Base-by-base conservation (phyloP, 2,329 filamentous ascomycete species). In the Aspergillus ochraceoroseus region DNA sequence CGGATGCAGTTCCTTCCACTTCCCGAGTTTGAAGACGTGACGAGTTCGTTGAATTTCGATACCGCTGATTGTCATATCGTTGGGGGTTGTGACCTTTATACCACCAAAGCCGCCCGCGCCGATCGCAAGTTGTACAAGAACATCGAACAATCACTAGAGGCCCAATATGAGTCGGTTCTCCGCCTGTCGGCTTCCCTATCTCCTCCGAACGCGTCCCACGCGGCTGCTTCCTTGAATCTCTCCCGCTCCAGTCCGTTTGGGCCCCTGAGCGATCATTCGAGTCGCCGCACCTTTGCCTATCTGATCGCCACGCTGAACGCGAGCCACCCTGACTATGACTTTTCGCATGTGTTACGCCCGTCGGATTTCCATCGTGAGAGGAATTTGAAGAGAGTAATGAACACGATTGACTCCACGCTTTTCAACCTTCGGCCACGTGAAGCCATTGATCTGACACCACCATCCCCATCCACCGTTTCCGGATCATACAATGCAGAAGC, bases 101-200 rank as follows among this genome's bases (percentile, higher is more conserved):
- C 90, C 7, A 95, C 89, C 17, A 98, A 98, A 68, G 89, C 92
- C 19, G 88, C 90, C 40, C 88, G 89, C 31, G 83, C 83, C 49
- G 92, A 98, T 64, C 95, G 95, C 77, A 96, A 96, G 63, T 74
- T 98, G 6, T 95, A 95, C 74, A 94, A 89, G 68, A 86, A 83
- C 61, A 96, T 98, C 60, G 89, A 95, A 62, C 81, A 85, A 59
- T 88, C 86, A 19, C 79, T 98, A 44, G 88, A 94, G 64, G 85
- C 85, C 25, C 87, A 95, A 65, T 88, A 96, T 74, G 85, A 88
- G 54, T 86, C 88, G 5, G 78, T 94, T 1, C 74, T 95, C 34
- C 84, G 87, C 49, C 78, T 95, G 18, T 89, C 90, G 19, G 86
- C 87, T 12, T 89, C 86, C 32, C 75, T 96, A 13, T 94, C 90